Evolutionary conservation across 495 filamentous ascomycete species (phyloP), one percentile per base, ranked within the genome.

Genomic region (Aspergillus biplanus): DNA sequence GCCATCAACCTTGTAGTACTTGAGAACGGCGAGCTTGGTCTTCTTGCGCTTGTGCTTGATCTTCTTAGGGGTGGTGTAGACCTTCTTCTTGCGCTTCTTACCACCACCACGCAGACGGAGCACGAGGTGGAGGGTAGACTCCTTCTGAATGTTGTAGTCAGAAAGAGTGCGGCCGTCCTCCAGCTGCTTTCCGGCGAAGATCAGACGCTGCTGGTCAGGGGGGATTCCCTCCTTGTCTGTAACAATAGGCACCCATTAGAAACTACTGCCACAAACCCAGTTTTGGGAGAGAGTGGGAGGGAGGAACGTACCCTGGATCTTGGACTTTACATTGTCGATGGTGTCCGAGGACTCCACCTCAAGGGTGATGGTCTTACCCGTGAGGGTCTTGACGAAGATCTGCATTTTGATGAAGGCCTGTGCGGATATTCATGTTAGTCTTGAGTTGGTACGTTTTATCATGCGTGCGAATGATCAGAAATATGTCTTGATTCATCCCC

Each of bases 21-120:
- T 99, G 75, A 99, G 93, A 71, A 99, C 92, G 69, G 95, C 96
- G 73, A 99, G 86, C 89, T 99, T 99, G 86, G 90, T 97, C 93
- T 91, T 92, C 90, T 97, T 98, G 84, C 93, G 89, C 91, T 98
- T 99, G 86, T 99, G 95, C 93, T 99, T 99, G 90, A 99, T 99
- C 91, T 99, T 99, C 93, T 99, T 99, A 76, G 95, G 95, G 71
- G 96, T 99, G 75, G 91, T 97, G 88, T 99, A 99, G 62, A 99
- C 95, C 92, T 99, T 99, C 94, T 99, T 99, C 91, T 99, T 99
- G 72, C 95, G 85, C 92, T 99, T 99, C 92, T 99, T 99, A 75
- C 82, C 92, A 75, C 83, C 86, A 82, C 95, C 95, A 87, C 95
- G 96, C 63, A 99, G 92, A 77, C 96, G 93, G 67, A 99, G 90